phyloP scores from a whole-genome alignment of 2,329 filamentous ascomycete species.

The Ophiosphaerella herpotricha region DNA sequence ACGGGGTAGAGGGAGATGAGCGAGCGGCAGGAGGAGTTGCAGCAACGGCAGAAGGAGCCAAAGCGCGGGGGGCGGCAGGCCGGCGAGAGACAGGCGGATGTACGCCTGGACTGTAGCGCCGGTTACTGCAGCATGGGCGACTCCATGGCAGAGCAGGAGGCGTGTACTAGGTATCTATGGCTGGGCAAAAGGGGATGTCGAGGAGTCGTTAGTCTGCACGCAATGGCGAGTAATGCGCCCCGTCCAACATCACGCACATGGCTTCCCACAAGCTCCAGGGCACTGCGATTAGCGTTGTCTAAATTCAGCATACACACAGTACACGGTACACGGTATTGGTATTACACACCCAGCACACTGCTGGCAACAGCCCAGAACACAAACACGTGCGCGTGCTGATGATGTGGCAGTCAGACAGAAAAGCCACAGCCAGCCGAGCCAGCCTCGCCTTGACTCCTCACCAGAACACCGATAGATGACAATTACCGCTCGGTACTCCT shows the following conservation, averaged over 20 bases:
- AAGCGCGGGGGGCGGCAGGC: slow-evolving; percentile 7
- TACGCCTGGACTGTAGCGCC: slow-evolving; percentile 7
- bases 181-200: slow-evolving; percentile 19
- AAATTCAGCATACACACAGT: slow-evolving; percentile 1
- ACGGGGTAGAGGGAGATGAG: slow-evolving; percentile 12
- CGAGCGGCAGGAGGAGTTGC: slow-evolving; percentile 28
- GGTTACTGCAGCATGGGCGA: slow-evolving; percentile 12
- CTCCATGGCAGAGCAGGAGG: slow-evolving; percentile 19
- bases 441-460: neutral
- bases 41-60: slow-evolving; percentile 8
- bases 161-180: neutral
- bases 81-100: slow-evolving; percentile 12
- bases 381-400: neutral
- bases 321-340: neutral
- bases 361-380: too few species aligned
- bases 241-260: slow-evolving; percentile 20
- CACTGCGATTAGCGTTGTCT: slow-evolving; percentile 17
- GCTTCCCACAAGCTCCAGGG: slow-evolving; percentile 24
- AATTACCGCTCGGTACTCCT: too few species aligned
- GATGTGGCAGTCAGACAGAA: too few species aligned
- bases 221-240: slow-evolving; percentile 28
- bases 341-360: neutral
- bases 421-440: neutral
- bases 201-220: slow-evolving; percentile 18
- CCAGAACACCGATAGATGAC: too few species aligned